phyloP scores from a whole-genome alignment of 192 early-diverging fungal genomes.

The Entophlyctis luteolus region DNA sequence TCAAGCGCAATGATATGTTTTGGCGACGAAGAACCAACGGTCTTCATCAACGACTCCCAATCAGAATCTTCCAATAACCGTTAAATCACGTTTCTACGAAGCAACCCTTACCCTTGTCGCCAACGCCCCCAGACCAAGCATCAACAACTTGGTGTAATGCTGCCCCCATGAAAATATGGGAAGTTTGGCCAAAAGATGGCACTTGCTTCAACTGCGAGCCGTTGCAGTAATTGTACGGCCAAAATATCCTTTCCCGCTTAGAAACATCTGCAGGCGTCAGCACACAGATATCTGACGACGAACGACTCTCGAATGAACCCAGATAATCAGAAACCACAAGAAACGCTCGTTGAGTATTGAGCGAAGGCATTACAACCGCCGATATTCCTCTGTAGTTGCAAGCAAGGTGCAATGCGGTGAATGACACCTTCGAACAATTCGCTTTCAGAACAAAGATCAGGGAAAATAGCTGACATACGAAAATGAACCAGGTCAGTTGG shows the following conservation, averaged over 20 bases:
- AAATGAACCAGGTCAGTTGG: background rate
- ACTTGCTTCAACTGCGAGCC: background rate
- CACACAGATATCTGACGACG: background rate
- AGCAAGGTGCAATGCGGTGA: slow-evolving; percentile 33
- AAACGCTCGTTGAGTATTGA: slow-evolving; percentile 35
- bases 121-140: slow-evolving; percentile 1
- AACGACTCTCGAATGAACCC: background rate
- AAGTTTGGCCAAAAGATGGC: background rate
- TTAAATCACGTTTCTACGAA: background rate
- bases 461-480: slow-evolving; percentile 12
- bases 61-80: background rate
- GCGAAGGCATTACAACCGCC: slow-evolving; percentile 31
- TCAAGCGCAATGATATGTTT: background rate
- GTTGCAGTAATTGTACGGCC: slow-evolving; percentile 1
- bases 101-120: background rate
- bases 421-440: slow-evolving; percentile 13
- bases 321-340: slow-evolving; percentile 24
- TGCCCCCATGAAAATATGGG: slow-evolving; percentile 4
- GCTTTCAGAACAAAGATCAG: background rate
- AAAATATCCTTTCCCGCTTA: slow-evolving; percentile 15
- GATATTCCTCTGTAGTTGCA: slow-evolving; percentile 38
- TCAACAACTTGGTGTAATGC: slow-evolving; percentile 9
- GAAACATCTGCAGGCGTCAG: slow-evolving; percentile 4
- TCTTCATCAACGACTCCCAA: background rate
- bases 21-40: background rate